Base-by-base conservation (phyloP, 345 rosid species). In the Gossypioides kirkii region DNA sequence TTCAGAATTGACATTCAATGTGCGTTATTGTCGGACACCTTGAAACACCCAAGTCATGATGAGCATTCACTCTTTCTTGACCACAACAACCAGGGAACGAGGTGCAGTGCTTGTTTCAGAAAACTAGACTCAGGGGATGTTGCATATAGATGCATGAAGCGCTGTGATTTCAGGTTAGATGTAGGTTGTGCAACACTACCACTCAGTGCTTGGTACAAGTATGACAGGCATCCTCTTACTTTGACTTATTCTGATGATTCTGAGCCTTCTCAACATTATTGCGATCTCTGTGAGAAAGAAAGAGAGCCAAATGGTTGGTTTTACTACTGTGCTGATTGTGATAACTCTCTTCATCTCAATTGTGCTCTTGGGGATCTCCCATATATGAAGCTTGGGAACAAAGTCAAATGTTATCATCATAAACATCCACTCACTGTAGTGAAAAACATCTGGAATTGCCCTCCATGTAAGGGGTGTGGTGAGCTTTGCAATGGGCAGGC, bases 231-330 rank as follows among this genome's bases (percentile, higher is more conserved):
- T 65, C 73, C 71, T 60, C 79, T 79, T 13, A 23, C 11, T 3
- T 66, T 79, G 26, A 58, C 73, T 61, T 79, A 70, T 32, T 49
- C 50, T 8, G 82, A 73, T 6, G 12, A 17, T 41, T 20, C 69
- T 18, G 10, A 18, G 10, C 69, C 50, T 63, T 10, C 17, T 63
- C 50, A 63, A 26, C 47, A 1, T 32, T 70, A 75, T 17, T 79
- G 78, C 20, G 77, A 77, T 17, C 52, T 70, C 0, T 36, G 75
- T 22, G 74, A 72, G 50, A 69, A 73, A 50, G 60, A 70, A 61
- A 65, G 63, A 47, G 9, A 79, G 17, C 74, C 50, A 10, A 60
- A 28, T 3, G 16, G 17, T 50, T 74, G 74, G 76, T 79, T 75
- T 22, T 60, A 79, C 53, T 9, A 13, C 10, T 71, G 76, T 3